Evolutionary conservation across 345 rosid genomes (phyloP), one percentile per base, ranked within the genome.

Genomic region (Aquilaria yunnanensis): DNA sequence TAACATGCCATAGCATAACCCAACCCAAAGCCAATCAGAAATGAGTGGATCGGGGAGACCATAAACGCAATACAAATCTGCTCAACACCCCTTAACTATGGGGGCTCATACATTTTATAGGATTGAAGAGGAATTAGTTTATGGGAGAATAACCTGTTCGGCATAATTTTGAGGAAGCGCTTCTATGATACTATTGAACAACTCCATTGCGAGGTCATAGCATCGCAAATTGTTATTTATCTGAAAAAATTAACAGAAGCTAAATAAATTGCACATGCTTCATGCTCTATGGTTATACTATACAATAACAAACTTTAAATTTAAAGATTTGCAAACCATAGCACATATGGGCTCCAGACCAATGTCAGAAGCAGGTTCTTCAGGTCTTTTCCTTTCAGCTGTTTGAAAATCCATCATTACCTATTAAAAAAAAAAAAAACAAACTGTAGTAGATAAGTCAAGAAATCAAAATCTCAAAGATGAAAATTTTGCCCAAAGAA

Each of bases 371-470:
- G 83, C 79, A 55, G 83, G 83, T 61, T 85, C 90, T 51, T 72
- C 77, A 65, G 80, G 72, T 67, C 83, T 80, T 57, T 71, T 65
- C 67, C 81, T 78, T 72, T 85, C 82, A 62, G 90, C 83, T 60
- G 79, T 80, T 85, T 85, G 90, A 71, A 85, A 85, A 74, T 82
- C 90, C 62, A 82, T 78, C 85, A 85, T 80, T 64, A 85, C 43
- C 43, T 37, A 37, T 37, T 67, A 67, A 63, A 66, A 60, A 60
- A 67, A 60, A 67, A 9, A 37, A 2, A 9, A 37, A 1, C 8
- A 37, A 37, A 37, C 43, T 37, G 43, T 4, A 37, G 43, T 1
- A 37, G 8, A 37, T 37, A 5, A 37, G 43, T 37, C 43, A 37
- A 37, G 43, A 37, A 37, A 23, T 0, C 23, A 23, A 23, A 23